phyloP scores from a whole-genome alignment of 2,329 filamentous ascomycete species.

The Mycosphaerella sp. region DNA sequence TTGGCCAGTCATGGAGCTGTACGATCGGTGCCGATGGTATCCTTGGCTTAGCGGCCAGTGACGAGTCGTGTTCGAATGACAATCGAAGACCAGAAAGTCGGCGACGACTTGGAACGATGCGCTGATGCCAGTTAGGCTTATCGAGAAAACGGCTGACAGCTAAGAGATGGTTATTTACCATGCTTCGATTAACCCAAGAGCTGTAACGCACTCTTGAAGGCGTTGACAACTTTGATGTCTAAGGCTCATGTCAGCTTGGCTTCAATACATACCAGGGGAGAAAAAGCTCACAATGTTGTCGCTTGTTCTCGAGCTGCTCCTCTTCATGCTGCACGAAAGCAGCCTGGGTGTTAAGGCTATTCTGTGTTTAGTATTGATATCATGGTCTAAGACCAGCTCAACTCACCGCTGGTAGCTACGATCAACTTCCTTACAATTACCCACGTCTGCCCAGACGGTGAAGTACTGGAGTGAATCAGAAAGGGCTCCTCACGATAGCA shows the following conservation, averaged over 20 bases:
- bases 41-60: background rate
- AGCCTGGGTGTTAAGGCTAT: constrained; percentile 70
- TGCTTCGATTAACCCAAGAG: constrained; percentile 34
- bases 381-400: background rate
- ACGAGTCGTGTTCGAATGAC: background rate
- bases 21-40: background rate
- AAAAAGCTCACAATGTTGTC: constrained; percentile 65
- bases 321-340: constrained; percentile 71
- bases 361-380: background rate
- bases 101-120: constrained; percentile 6
- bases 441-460: constrained; percentile 68
- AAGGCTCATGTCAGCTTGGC: constrained; percentile 21
- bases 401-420: constrained; percentile 68
- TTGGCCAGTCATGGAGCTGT: constrained; percentile 3
- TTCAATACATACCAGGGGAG: background rate
- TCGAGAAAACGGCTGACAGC: constrained; percentile 20
- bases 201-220: constrained; percentile 45
- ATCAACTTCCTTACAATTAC: constrained; percentile 65
- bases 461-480: constrained; percentile 57
- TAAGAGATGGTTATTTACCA: constrained; percentile 22
- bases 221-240: constrained; percentile 44
- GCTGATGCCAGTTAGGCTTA: constrained; percentile 21
- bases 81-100: constrained; percentile 1
- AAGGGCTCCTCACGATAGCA: background rate
- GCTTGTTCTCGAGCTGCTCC: constrained; percentile 62